Evolutionary conservation across 352 stramenopile species (phyloP).

Genomic region (Hyphochytrium catenoides): DNA sequence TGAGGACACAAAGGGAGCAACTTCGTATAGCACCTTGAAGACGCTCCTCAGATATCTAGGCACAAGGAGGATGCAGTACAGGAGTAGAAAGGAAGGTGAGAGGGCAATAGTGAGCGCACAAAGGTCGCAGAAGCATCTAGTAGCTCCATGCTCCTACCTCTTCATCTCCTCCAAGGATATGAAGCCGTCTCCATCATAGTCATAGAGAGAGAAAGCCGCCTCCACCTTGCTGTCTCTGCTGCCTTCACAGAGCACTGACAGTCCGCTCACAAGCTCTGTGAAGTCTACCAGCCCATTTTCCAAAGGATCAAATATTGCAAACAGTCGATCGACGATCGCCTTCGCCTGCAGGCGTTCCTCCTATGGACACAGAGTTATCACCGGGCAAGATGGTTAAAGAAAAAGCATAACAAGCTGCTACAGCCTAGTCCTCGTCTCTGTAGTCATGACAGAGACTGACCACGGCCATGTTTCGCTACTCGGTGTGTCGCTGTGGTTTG

Average conservation of each 20-base stretch:
- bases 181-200: slow-evolving; percentile 12
- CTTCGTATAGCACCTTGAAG: slow-evolving; percentile 8
- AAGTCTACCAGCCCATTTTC: slow-evolving; percentile 12
- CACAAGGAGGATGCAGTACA: no score
- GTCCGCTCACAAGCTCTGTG: slow-evolving; percentile 10
- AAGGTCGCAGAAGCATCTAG: no score
- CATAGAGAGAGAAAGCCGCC: slow-evolving; percentile 12
- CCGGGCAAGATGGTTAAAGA: no score
- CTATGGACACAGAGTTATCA: no score
- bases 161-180: slow-evolving; percentile 13
- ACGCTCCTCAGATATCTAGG: slow-evolving; percentile 8
- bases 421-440: no score
- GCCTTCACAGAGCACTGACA: slow-evolving; percentile 14
- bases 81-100: no score
- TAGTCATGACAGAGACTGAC: no score
- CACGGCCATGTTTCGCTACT: no score
- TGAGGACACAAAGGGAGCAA: neutral
- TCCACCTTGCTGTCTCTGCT: slow-evolving; percentile 10
- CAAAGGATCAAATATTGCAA: slow-evolving; percentile 12
- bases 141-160: no score
- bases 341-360: neutral
- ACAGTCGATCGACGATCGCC: slow-evolving; percentile 7
- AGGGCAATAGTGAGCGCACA: no score
- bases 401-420: no score
- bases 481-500: no score